These are phyloP conservation scores for Leccinum olivaceopallidum DNA, from an alignment of 768 basidiomycete species.

Conservation along the genomic window DNA sequence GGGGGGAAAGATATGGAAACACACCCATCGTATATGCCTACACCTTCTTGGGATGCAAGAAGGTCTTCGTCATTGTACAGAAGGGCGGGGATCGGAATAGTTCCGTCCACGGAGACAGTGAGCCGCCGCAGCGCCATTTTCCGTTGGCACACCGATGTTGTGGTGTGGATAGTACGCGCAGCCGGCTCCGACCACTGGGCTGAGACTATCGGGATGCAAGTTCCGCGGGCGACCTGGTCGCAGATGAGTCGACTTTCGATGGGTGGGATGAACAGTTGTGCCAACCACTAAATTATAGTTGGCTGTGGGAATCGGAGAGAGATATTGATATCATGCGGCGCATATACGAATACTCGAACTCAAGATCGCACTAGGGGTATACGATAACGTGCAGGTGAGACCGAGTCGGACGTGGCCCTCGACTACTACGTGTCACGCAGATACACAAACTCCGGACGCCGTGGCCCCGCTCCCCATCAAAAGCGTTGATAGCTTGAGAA, in stretches of 20 bases:
- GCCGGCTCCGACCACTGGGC: not conserved
- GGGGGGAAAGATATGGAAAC: conserved; percentile 26
- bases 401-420: not conserved
- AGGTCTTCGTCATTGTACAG: conserved; percentile 82
- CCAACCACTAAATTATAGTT: conserved; percentile 5
- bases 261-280: conserved; percentile 1
- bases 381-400: conserved; percentile 8
- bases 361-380: conserved; percentile 7
- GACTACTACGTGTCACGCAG: not conserved
- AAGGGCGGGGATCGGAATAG: conserved; percentile 74
- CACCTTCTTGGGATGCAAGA: conserved; percentile 67
- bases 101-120: conserved; percentile 63
- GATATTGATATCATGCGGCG: conserved; percentile 5
- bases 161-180: not conserved
- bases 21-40: conserved; percentile 94
- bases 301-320: conserved; percentile 12
- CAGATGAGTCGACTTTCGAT: conserved; percentile 13
- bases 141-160: conserved; percentile 1
- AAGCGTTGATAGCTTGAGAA: not conserved
- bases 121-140: conserved; percentile 57
- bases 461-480: not conserved
- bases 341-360: conserved; percentile 10
- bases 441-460: conserved; percentile 27
- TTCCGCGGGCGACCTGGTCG: conserved; percentile 1
- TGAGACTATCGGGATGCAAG: not conserved